Base-by-base conservation (phyloP, 495 filamentous ascomycete species). In the Aspergillus saccharolyticus region DNA sequence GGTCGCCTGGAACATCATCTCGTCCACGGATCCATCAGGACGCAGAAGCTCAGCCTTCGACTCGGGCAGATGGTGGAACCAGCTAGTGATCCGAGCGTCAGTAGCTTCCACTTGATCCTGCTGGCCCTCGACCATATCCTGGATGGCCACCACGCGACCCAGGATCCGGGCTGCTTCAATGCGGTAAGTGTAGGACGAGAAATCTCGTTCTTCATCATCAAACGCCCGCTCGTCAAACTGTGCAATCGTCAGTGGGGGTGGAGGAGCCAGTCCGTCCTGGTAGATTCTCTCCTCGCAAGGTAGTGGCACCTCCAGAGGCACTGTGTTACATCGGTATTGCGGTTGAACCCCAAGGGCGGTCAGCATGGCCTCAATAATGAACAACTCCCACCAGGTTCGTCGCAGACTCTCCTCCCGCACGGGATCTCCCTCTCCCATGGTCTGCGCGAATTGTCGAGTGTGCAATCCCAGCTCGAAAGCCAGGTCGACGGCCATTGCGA, bases 371-470 rank as follows among this genome's bases (percentile, higher is more conserved):
- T 96, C 90, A 15, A 90, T 80, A 44, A 91, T 82, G 65, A 86
- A 95, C 49, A 96, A 70, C 61, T 95, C 89, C 91, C 91, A 96
- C 91, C 90, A 96, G 16, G 90, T 96, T 43, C 91, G 80, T 22
- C 91, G 79, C 80, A 89, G 84, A 65, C 86, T 87, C 66, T 96
- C 91, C 39, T 83, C 85, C 6, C 87, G 67, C 8, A 89, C 74
- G 0, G 76, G 75, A 53, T 85, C 78, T 8, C 71, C 70, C 25
- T 70, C 64, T 39, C 78, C 72, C 62, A 82, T 71, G 2, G 67
- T 58, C 2, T 65, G 59, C 4, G 80, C 76, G 59, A 78, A 88
- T 10, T 66, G 65, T 53, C 68, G 71, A 56, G 80, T 83, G 69
- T 96, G 84, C 73, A 96, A 78, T 1, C 88, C 86, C 21, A 94